A percentile compares a stretch with the other conserved stretches of the same genome.
phyloP scores from a whole-genome alignment of 2,329 filamentous ascomycete species.

The Mycosphaerella sp. region DNA sequence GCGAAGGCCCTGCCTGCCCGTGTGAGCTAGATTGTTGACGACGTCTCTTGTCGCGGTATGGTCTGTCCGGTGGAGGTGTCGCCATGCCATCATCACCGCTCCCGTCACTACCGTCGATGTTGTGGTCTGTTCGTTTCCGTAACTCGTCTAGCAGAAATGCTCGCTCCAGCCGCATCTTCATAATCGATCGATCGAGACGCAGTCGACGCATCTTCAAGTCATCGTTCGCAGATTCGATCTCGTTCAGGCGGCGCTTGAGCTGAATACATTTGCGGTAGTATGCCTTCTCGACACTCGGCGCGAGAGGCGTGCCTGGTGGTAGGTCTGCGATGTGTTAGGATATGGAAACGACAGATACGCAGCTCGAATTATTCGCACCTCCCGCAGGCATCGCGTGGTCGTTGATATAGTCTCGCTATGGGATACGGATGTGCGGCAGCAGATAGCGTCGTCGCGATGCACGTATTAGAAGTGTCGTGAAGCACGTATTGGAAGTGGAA shows the following conservation, averaged over 20 bases:
- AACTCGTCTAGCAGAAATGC: slow-evolving; percentile 52
- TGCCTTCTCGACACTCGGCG: slow-evolving; percentile 88
- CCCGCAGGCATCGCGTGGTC: slow-evolving; percentile 1
- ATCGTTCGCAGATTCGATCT: slow-evolving; percentile 89
- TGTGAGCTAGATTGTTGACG: slow-evolving; percentile 13
- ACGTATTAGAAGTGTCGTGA: too few species aligned
- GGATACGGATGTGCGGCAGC: too few species aligned
- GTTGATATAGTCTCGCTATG: background rate
- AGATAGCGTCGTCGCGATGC: too few species aligned
- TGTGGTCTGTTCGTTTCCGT: slow-evolving; percentile 43
- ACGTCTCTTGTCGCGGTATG: slow-evolving; percentile 29
- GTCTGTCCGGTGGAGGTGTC: slow-evolving; percentile 29
- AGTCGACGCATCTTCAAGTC: slow-evolving; percentile 69
- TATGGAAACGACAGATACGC: background rate
- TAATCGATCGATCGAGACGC: slow-evolving; percentile 75
- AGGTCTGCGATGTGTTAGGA: slow-evolving; percentile 1
- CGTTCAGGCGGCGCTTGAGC: slow-evolving; percentile 81
- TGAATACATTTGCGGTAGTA: slow-evolving; percentile 97
- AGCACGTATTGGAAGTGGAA: too few species aligned
- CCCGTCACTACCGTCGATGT: slow-evolving; percentile 38
- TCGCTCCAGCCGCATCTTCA: slow-evolving; percentile 84
- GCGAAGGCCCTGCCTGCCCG: slow-evolving; percentile 7
- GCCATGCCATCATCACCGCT: slow-evolving; percentile 30
- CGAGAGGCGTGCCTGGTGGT: slow-evolving; percentile 45
- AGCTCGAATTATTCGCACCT: background rate